Conservation (phyloP, 2,329 filamentous ascomycete genomes). For the Arthroderma sp. region DNA sequence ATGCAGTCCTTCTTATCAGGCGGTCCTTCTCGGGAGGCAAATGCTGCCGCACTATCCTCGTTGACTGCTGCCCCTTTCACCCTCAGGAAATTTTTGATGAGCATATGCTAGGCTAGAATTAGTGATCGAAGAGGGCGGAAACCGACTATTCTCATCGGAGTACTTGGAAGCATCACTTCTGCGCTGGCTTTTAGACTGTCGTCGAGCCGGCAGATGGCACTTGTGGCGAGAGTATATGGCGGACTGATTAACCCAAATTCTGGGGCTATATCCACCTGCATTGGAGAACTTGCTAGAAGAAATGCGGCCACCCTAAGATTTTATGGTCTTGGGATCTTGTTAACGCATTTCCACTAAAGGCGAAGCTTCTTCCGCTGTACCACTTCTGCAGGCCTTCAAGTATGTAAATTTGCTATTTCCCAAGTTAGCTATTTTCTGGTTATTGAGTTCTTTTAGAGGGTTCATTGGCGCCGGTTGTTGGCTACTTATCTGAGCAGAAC, state of each 20-base stretch:
- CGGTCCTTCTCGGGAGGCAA: not conserved
- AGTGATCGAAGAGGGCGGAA: constrained; percentile 8
- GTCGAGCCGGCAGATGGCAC: not conserved
- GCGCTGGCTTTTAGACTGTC: constrained; percentile 6
- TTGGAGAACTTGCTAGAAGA: constrained; percentile 6
- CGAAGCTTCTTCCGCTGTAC: constrained; percentile 7
- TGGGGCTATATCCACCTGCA: constrained; percentile 4
- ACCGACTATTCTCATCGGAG: constrained; percentile 6
- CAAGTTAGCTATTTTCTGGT: too few species aligned
- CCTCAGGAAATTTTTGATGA: constrained; percentile 8
- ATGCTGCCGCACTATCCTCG: constrained; percentile 2
- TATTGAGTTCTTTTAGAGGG: too few species aligned
- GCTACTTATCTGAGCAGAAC: too few species aligned
- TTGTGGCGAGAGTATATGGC: constrained; percentile 4
- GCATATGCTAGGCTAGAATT: constrained; percentile 4
- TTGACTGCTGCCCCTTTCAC: constrained; percentile 6
- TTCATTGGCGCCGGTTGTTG: too few species aligned
- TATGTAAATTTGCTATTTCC: too few species aligned
- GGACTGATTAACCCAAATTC: constrained; percentile 8
- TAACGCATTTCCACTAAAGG: not conserved
- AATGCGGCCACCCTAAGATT: constrained; percentile 1
- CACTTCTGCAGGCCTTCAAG: constrained; percentile 7
- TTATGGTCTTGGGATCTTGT: not conserved
- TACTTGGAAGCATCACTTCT: constrained; percentile 1
- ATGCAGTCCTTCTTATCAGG: constrained; percentile 2